phyloP scores from a whole-genome alignment of 768 basidiomycete genomes.

The Kwoniella botswanensis region DNA sequence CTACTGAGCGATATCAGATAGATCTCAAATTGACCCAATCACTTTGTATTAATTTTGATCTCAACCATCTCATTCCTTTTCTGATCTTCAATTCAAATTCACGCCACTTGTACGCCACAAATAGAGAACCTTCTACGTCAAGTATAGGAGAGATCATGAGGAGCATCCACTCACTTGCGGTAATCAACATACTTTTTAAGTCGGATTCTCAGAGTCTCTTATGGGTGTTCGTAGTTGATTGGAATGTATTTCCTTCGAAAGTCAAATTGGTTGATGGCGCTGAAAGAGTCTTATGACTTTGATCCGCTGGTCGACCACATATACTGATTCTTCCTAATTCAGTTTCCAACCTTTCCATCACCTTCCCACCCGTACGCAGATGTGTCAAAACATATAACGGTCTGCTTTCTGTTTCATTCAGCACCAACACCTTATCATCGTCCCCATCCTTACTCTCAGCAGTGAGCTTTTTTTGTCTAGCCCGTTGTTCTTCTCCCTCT shows the following conservation, averaged over 20 bases:
- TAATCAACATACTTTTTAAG: too few relatives aligned
- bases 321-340: background rate
- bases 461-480: background rate
- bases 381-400: too few relatives aligned
- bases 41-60: background rate
- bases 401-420: too few relatives aligned
- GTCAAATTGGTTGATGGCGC: too few relatives aligned
- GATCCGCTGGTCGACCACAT: background rate
- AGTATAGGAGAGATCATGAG: too few relatives aligned
- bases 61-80: background rate
- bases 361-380: background rate
- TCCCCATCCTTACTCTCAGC: too few relatives aligned
- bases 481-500: background rate
- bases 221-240: too few relatives aligned
- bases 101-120: background rate
- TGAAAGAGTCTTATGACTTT: too few relatives aligned
- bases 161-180: too few relatives aligned
- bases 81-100: background rate
- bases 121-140: background rate
- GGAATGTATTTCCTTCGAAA: too few relatives aligned
- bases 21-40: constrained; percentile 17
- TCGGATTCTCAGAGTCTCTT: too few relatives aligned
- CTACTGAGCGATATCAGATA: constrained; percentile 11
- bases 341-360: background rate
- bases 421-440: too few relatives aligned